Evolutionary conservation across 345 rosid species (phyloP).

Genomic region (Boechera stricta): DNA sequence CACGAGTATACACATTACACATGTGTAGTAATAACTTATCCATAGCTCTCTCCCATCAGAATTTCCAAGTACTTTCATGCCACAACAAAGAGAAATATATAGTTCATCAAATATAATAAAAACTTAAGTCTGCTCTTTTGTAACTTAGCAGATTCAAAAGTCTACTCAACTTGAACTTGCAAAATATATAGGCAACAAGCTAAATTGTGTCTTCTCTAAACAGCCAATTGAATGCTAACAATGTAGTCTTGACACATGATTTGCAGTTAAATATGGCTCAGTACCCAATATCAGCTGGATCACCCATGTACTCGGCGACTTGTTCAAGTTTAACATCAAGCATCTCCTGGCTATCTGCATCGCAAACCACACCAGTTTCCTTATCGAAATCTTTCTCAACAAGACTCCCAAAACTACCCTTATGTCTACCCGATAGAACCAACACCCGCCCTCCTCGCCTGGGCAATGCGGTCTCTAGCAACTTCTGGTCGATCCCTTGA

Average conservation of each 20-base stretch:
- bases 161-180: not conserved
- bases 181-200: not conserved
- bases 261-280: constrained; percentile 25
- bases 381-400: constrained; percentile 69
- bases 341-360: constrained; percentile 66
- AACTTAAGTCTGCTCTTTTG: not conserved
- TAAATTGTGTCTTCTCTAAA: not conserved
- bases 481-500: constrained; percentile 72
- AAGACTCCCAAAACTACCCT: constrained; percentile 70
- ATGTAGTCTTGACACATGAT: not conserved
- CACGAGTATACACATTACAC: not conserved
- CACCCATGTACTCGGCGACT: constrained; percentile 84
- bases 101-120: not conserved
- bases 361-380: constrained; percentile 70
- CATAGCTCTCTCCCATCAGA: not conserved
- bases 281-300: constrained; percentile 60
- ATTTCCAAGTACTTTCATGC: not conserved
- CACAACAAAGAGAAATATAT: not conserved
- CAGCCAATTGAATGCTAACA: not conserved
- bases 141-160: not conserved
- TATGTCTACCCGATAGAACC: constrained; percentile 66
- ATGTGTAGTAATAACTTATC: not conserved
- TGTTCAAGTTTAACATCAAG: constrained; percentile 75
- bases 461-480: constrained; percentile 89
- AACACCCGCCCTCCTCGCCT: constrained; percentile 68